Evolutionary conservation across 2,329 filamentous ascomycete genomes (phyloP).

Genomic region (Macrophomina phaseolina): DNA sequence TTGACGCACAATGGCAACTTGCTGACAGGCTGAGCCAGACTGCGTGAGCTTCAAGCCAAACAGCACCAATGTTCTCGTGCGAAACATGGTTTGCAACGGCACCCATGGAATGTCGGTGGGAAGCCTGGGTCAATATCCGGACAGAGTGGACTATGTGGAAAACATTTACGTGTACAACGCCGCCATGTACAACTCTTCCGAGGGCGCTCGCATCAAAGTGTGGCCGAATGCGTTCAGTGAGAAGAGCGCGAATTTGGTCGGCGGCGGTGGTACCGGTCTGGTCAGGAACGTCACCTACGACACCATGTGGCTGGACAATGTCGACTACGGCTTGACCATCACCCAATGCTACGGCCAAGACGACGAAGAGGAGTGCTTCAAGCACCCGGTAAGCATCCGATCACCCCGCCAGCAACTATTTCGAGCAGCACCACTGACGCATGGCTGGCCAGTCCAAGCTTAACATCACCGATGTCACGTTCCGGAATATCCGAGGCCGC

Average conservation of each 20-base stretch:
- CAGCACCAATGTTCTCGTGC: constrained; percentile 70
- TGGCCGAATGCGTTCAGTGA: constrained; percentile 71
- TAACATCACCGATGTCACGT: constrained; percentile 61
- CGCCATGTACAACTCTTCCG: constrained; percentile 51
- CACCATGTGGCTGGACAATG: constrained; percentile 63
- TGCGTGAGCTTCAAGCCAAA: constrained; percentile 79
- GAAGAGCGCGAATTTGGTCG: constrained; percentile 30
- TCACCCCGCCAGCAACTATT: not conserved
- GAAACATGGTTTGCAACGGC: constrained; percentile 70
- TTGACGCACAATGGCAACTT: not conserved
- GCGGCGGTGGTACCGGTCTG: constrained; percentile 47
- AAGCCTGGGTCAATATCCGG: constrained; percentile 70
- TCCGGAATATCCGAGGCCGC: constrained; percentile 62
- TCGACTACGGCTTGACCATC: constrained; percentile 68
- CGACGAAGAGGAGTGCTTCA: constrained; percentile 54
- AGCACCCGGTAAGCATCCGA: not conserved
- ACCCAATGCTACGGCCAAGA: constrained; percentile 69
- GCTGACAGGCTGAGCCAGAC: constrained; percentile 40
- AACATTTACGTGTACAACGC: constrained; percentile 60
- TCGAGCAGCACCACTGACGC: constrained; percentile 48
- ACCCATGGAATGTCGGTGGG: constrained; percentile 76
- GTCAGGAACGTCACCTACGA: constrained; percentile 73
- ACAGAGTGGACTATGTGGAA: constrained; percentile 69
- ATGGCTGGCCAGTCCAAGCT: constrained; percentile 57
- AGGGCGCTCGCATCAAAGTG: constrained; percentile 75